Conservation (phyloP, 2,329 filamentous ascomycete species). For the Dryadomyces sulphureus region DNA sequence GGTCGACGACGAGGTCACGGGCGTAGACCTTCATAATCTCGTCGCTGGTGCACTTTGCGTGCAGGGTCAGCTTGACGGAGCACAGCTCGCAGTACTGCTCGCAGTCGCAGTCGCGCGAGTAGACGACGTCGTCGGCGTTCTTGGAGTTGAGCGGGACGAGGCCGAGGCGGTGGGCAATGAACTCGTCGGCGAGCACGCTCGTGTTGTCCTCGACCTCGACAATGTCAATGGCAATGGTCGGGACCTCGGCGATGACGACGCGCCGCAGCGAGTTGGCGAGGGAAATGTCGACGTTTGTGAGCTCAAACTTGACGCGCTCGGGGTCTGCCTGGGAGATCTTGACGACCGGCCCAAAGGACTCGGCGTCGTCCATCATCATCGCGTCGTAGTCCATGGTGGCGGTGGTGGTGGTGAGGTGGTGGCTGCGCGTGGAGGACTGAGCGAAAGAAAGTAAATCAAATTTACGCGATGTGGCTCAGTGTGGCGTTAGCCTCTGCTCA, state of each 20-base stretch:
- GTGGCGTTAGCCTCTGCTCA: too few relatives aligned
- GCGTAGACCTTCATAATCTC: conserved; percentile 92
- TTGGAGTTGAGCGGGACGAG: conserved; percentile 78
- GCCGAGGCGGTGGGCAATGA: conserved; percentile 82
- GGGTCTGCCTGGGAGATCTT: conserved; percentile 62
- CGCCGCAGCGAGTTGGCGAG: conserved; percentile 89
- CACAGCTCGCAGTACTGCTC: conserved; percentile 90
- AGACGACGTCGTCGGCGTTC: conserved; percentile 67
- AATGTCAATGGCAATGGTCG: conserved; percentile 85
- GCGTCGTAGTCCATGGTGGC: conserved; percentile 42
- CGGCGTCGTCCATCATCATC: conserved; percentile 40
- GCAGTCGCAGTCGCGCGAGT: conserved; percentile 91
- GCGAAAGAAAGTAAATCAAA: too few relatives aligned
- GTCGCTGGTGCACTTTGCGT: conserved; percentile 73
- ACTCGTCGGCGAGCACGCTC: conserved; percentile 92
- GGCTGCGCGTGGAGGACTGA: too few relatives aligned
- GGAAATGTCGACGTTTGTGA: conserved; percentile 75
- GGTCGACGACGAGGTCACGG: conserved; percentile 64
- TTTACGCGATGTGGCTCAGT: too few relatives aligned
- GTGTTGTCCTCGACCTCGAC: conserved; percentile 89
- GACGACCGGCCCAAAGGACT: conserved; percentile 39
- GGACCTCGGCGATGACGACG: conserved; percentile 83
- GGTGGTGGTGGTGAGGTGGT: too few relatives aligned
- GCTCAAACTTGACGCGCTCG: conserved; percentile 78
- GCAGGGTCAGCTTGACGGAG: conserved; percentile 68